Evolutionary conservation across 441 rosid genomes (phyloP).

Genomic region (Eruca vesicaria): DNA sequence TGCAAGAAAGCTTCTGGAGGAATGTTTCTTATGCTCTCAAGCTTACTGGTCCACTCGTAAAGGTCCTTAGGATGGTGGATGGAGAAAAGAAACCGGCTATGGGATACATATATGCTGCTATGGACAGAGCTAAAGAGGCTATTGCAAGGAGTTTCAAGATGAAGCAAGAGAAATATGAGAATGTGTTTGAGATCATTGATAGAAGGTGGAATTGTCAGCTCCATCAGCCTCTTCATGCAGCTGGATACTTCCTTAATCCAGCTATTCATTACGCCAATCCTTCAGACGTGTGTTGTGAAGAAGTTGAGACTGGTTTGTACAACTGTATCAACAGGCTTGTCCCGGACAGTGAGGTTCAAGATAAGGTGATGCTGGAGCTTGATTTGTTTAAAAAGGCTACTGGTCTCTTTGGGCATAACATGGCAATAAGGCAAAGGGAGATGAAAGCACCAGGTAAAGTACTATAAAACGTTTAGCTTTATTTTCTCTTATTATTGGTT

Average conservation of each 20-base stretch:
- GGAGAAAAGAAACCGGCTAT: too few species aligned
- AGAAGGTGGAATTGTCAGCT: slow-evolving; percentile 10
- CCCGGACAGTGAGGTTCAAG: not conserved
- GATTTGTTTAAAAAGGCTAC: not conserved
- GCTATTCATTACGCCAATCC: not conserved
- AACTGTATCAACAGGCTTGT: not conserved
- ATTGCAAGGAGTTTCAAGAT: too few species aligned
- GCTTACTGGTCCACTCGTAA: not conserved
- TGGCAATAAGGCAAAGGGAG: too few species aligned
- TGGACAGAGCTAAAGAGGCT: too few species aligned
- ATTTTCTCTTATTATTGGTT: too few species aligned
- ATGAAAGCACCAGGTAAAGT: not conserved
- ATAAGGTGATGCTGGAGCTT: not conserved
- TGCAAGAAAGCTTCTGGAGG: not conserved
- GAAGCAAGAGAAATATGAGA: too few species aligned
- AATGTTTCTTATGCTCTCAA: not conserved
- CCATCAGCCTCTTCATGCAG: too few species aligned
- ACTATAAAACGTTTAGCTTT: too few species aligned
- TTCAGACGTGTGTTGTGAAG: not conserved
- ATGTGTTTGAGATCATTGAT: slow-evolving; percentile 11
- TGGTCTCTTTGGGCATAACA: not conserved
- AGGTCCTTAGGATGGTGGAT: too few species aligned
- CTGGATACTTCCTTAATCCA: too few species aligned
- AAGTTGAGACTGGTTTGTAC: not conserved
- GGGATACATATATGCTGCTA: slow-evolving; percentile 23